Evolutionary conservation across 352 stramenopile species (phyloP).

Genomic region (Phytopythium oedochilum): DNA sequence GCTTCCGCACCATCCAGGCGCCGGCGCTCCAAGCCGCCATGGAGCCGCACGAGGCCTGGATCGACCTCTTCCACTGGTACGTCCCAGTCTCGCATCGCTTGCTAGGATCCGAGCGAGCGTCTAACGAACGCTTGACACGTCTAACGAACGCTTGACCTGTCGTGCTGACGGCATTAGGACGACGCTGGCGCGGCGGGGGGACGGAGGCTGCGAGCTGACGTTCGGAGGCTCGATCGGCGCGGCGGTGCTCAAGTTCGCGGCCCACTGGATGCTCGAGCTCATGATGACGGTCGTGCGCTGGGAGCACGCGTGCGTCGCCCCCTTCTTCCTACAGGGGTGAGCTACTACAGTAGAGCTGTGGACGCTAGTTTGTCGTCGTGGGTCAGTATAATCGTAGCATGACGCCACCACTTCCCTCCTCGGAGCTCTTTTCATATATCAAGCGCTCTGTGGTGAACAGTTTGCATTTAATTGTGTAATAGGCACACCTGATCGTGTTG

Average conservation of each 20-base stretch:
- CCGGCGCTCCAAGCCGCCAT: conserved; percentile 41
- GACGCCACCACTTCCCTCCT: too few relatives aligned
- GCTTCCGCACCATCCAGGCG: conserved; percentile 59
- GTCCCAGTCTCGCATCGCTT: too few relatives aligned
- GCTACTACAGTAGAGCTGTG: too few relatives aligned
- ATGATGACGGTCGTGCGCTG: conserved; percentile 67
- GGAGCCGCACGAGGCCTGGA: conserved; percentile 45
- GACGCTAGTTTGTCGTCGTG: neutral
- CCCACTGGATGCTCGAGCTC: conserved; percentile 77
- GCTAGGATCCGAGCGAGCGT: too few relatives aligned
- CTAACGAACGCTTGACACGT: too few relatives aligned
- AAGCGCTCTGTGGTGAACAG: too few relatives aligned
- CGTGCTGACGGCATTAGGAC: too few relatives aligned
- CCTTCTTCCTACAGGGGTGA: conserved; percentile 38
- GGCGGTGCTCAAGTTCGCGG: conserved; percentile 50
- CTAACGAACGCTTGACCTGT: too few relatives aligned
- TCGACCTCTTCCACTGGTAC: conserved; percentile 67
- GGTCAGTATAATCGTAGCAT: too few relatives aligned
- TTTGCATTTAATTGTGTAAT: too few relatives aligned
- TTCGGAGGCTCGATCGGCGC: conserved; percentile 58
- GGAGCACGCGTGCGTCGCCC: conserved; percentile 53
- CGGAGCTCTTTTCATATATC: too few relatives aligned
- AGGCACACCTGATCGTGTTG: too few relatives aligned
- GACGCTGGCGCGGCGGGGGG: conserved; percentile 21
- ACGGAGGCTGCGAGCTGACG: conserved; percentile 30